phyloP scores from a whole-genome alignment of 768 basidiomycete species.

The Rickenella mellea region DNA sequence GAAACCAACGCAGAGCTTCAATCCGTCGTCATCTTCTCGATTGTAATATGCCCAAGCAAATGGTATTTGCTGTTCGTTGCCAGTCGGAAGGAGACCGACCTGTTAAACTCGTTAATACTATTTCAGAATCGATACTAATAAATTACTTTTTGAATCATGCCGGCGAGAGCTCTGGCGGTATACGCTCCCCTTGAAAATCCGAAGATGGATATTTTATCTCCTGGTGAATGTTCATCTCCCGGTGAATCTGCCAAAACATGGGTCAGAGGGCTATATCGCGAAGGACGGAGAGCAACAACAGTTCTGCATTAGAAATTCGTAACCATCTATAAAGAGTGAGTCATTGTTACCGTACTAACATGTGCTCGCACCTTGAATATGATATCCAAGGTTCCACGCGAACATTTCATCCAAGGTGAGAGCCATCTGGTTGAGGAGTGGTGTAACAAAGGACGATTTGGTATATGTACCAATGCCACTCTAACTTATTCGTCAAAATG shows the following conservation, averaged over 20 bases:
- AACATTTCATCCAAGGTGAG: slow-evolving; percentile 9
- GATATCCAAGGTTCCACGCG: slow-evolving; percentile 8
- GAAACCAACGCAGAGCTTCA: slow-evolving; percentile 21
- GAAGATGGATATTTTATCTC: slow-evolving; percentile 24
- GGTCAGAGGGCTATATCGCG: not conserved
- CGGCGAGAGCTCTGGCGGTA: slow-evolving; percentile 23
- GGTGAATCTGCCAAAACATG: not conserved
- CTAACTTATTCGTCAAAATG: not conserved
- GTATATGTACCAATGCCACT: slow-evolving; percentile 10
- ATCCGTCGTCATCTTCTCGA: slow-evolving; percentile 10
- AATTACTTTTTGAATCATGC: slow-evolving; percentile 21
- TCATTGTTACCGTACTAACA: not conserved
- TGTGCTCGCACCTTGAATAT: slow-evolving; percentile 3
- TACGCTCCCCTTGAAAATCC: slow-evolving; percentile 32
- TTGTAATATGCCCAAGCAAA: slow-evolving; percentile 15
- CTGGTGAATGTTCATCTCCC: not conserved
- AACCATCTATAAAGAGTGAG: slow-evolving; percentile 7
- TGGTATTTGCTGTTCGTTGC: slow-evolving; percentile 19
- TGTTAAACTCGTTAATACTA: not conserved
- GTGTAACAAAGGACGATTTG: not conserved
- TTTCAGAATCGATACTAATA: not conserved
- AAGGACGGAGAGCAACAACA: slow-evolving; percentile 2
- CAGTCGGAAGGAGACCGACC: slow-evolving; percentile 19
- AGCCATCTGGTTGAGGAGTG: slow-evolving; percentile 2
- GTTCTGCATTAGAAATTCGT: slow-evolving; percentile 16